phyloP scores from a whole-genome alignment of 495 filamentous ascomycete genomes.

The Penicillium pulvis region DNA sequence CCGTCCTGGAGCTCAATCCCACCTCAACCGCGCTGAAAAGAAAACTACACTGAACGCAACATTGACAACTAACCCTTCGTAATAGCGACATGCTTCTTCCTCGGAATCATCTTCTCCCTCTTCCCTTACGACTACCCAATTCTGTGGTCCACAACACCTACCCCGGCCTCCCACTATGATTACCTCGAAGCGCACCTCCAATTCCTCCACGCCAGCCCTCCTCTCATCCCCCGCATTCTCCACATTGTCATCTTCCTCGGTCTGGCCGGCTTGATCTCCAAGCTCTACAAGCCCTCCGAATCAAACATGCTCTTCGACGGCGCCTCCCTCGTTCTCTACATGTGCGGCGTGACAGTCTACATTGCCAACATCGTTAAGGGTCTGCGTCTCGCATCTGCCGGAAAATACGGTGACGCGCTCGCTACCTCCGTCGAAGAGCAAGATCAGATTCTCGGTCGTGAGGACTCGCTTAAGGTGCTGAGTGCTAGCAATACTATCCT shows the following conservation, averaged over 20 bases:
- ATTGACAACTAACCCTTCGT: conserved; percentile 11
- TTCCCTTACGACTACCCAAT: conserved; percentile 98
- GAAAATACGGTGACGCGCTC: conserved; percentile 52
- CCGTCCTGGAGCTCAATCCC: background rate
- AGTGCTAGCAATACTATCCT: conserved; percentile 96
- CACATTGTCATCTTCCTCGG: conserved; percentile 90
- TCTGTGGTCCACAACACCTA: conserved; percentile 76
- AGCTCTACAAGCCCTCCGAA: conserved; percentile 89
- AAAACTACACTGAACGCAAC: too few relatives aligned
- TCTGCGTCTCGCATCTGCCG: conserved; percentile 70
- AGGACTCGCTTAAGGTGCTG: conserved; percentile 87
- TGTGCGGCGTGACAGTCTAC: conserved; percentile 89
- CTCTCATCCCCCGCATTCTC: conserved; percentile 87
- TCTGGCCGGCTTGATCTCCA: conserved; percentile 85
- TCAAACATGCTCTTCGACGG: conserved; percentile 97
- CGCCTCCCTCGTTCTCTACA: conserved; percentile 84
- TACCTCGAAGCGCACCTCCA: conserved; percentile 84
- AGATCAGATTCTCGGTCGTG: conserved; percentile 60
- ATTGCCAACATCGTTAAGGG: conserved; percentile 94
- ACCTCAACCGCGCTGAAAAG: background rate
- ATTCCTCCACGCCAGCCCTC: conserved; percentile 83
- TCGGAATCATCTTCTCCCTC: conserved; percentile 94
- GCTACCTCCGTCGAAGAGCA: conserved; percentile 33
- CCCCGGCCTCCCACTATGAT: conserved; percentile 67
- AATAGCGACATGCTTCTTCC: conserved; percentile 89